Base-by-base conservation (phyloP, 345 rosid species). In the Melaleuca quinquenervia region DNA sequence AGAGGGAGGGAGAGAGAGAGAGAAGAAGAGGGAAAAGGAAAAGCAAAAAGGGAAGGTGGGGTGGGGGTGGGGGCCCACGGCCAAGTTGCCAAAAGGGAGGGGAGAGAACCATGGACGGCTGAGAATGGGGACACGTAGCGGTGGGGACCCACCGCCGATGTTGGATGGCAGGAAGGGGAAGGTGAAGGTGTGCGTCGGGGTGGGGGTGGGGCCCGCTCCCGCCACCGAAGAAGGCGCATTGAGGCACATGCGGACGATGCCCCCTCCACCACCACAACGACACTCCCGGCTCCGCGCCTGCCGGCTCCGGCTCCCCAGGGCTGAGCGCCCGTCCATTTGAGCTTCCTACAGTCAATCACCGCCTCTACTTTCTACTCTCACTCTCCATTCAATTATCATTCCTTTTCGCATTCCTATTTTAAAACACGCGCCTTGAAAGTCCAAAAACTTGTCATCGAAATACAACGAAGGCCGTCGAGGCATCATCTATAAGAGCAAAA, bases 321-420 rank as follows among this genome's bases (percentile, higher is more conserved):
- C 52, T 14, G 18, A 1, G 2, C 70, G 36, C 70, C 70, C 36
- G 70, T n/a, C 70, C n/a, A 13, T n/a, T 13, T 6, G 36, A n/a
- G 8, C 36, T 58, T 58, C n/a, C 32, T 58, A 11, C 0, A 15
- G 14, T n/a, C 18, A 12, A 29, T n/a, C 18, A 15, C 7, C 24
- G 55, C 3, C 32, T 7, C 13, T 29, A 14, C 26, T n/a, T n/a
- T n/a, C 16, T 41, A 41, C 41, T 41, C 41, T 41, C 41, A 41
- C 41, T 41, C 4, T 41, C 24, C 62, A n/a, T 56, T n/a, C 27
- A 11, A 24, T 5, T 24, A 2, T 56, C 62, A 11, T 24, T 56
- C 24, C 11, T 56, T 24, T 24, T 0, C 2, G 0, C 21, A 8
- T 22, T 55, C 8, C 0, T 2, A 10, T 55, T 24, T 55, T 11